phyloP scores from a whole-genome alignment of 768 basidiomycete species.

The Phallus indusiatus region DNA sequence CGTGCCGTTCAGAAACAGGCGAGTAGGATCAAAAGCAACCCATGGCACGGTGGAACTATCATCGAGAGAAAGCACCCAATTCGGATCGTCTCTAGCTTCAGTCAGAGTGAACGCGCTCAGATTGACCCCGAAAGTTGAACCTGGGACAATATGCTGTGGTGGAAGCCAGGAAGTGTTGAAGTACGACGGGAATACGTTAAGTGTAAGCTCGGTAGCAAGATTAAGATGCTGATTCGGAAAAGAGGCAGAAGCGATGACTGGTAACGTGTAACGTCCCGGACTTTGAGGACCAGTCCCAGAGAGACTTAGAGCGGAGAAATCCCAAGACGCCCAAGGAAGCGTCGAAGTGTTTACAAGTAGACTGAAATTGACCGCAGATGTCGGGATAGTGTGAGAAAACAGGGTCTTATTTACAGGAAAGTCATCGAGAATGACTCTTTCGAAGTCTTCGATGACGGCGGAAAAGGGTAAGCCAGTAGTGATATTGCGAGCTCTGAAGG shows the following conservation, averaged over 20 bases:
- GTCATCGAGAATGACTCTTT: constrained; percentile 56
- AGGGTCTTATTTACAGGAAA: constrained; percentile 32
- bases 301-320: constrained; percentile 44
- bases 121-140: constrained; percentile 41
- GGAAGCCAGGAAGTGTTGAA: constrained; percentile 54
- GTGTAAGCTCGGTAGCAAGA: constrained; percentile 48
- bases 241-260: constrained; percentile 42
- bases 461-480: constrained; percentile 47
- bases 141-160: constrained; percentile 43
- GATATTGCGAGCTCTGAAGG: constrained; percentile 59
- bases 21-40: constrained; percentile 41
- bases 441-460: constrained; percentile 47
- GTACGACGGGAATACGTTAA: constrained; percentile 64
- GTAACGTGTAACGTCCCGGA: constrained; percentile 22
- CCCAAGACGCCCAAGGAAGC: constrained; percentile 40
- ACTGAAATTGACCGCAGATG: constrained; percentile 42
- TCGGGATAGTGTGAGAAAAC: neutral
- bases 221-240: constrained; percentile 50
- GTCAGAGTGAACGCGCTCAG: constrained; percentile 25
- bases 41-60: constrained; percentile 19
- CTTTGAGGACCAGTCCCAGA: constrained; percentile 53
- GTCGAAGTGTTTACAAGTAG: constrained; percentile 51
- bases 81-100: constrained; percentile 45
- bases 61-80: constrained; percentile 17
- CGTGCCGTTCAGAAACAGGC: constrained; percentile 42